Evolutionary conservation across 2,329 filamentous ascomycete genomes (phyloP), one percentile per base, ranked within the genome.

Genomic region (Colletotrichum cereale): DNA sequence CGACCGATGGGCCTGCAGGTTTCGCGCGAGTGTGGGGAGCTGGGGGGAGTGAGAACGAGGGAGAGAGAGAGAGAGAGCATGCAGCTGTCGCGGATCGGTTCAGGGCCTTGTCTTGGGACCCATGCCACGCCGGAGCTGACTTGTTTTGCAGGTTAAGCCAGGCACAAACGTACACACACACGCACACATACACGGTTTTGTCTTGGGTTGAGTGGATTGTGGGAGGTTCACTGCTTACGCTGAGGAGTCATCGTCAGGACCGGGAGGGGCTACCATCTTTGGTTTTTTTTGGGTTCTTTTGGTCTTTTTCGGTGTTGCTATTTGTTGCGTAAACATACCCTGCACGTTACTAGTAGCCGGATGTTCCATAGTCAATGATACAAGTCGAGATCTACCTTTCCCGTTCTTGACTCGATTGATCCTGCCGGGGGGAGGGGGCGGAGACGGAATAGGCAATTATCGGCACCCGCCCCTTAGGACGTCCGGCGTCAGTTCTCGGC

Each of bases 1-100:
- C 65, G 38, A n/a, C 52, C 52, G 18, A n/a, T 47, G 55, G 38
- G 29, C 21, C 44, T 68, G 65, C 53, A 60, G 65, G 58, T 72
- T 44, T 63, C 38, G 42, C 57, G 42, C 24, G 40, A 38, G n/a
- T 34, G 53, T 38, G 36, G 65, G 44, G 65, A 60, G 44, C 29
- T 36, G 62, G 12, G 16, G 31, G 36, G 47, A 18, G 21, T 14
- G 36, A 34, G 21, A 31, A 47, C 10, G 12, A 3, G 40, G 38
- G 31, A 24, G 56, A 31, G 16, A 7, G 29, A 21, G 26, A n/a
- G n/a, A n/a, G 3, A 29, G 31, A 26, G 16, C 16, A 60, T 14
- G 26, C 36, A 48, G 53, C 36, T 50, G 47, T 53, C 12, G 14
- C 50, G 26, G 65, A 56, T 31, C 7, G 12, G 14, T 58, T 38